A percentile compares a stretch with the other conserved stretches of the same genome.
Evolutionary conservation across 1,284 basidiomycete genomes (phyloP).

Genomic region (Salmacisia buchloeana): DNA sequence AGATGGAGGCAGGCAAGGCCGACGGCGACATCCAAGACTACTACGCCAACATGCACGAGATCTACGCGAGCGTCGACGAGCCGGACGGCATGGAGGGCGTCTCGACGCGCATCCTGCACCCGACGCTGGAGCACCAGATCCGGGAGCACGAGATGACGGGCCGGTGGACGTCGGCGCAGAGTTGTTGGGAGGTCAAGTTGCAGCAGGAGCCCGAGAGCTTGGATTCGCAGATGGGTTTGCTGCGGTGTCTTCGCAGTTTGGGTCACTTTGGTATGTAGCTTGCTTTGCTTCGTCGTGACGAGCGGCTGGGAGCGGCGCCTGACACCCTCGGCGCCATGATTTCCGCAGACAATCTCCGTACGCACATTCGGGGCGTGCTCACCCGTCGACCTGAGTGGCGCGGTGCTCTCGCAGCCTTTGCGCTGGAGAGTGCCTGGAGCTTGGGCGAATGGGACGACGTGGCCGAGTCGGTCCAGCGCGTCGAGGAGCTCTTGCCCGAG

Average conservation of each 20-base stretch:
- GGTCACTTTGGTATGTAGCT: slow-evolving; percentile 77
- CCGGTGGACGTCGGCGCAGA: slow-evolving; percentile 95
- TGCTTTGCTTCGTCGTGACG: not conserved
- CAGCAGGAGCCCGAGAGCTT: slow-evolving; percentile 85
- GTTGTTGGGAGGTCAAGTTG: slow-evolving; percentile 97
- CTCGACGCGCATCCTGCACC: slow-evolving; percentile 79
- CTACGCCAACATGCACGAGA: slow-evolving; percentile 89
- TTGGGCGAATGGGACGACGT: slow-evolving; percentile 78
- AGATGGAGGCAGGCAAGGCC: slow-evolving; percentile 27
- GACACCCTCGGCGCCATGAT: not conserved
- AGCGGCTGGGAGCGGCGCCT: not conserved
- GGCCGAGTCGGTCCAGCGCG: slow-evolving; percentile 53
- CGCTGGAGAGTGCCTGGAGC: slow-evolving; percentile 92
- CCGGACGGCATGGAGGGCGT: slow-evolving; percentile 99
- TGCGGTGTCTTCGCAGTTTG: slow-evolving; percentile 85
- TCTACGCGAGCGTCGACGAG: slow-evolving; percentile 92
- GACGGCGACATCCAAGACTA: slow-evolving; percentile 58
- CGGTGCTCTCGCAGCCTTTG: slow-evolving; percentile 69
- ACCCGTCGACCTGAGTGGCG: slow-evolving; percentile 82
- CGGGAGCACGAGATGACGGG: slow-evolving; percentile 97
- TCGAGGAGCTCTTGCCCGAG: slow-evolving; percentile 55
- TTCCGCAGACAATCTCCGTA: slow-evolving; percentile 72
- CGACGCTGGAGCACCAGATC: slow-evolving; percentile 92
- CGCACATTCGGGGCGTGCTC: slow-evolving; percentile 87
- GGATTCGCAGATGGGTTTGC: slow-evolving; percentile 78